Evolutionary conservation across 139 green algal species (phyloP), one percentile per base, ranked within the genome.

Genomic region (Haematococcus lacustris): DNA sequence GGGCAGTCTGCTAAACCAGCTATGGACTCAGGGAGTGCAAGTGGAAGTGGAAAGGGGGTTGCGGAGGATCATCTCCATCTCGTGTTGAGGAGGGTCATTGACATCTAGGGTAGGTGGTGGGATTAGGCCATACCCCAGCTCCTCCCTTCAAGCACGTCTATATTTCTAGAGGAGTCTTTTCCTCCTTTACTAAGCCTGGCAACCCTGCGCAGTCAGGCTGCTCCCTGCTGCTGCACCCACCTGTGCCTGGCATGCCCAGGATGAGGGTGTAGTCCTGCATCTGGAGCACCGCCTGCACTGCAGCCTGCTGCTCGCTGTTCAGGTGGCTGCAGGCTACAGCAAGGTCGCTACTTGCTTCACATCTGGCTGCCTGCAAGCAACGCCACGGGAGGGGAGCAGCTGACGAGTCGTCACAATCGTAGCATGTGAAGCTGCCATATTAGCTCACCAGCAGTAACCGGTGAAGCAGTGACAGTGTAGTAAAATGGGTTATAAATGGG

Each of bases 201-300:
- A 17, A 53, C 17, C 9, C 43, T 53, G 9, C 17, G 43, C 43
- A 28, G 9, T 53, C 9, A 53, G 9, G 9, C 43, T 17, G 43
- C 9, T 17, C 43, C 9, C 43, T 53, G 43, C 43, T 53, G 43
- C 17, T 53, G 43, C 43, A 53, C 43, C 9, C 43, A 53, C 9
- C 43, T 38, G 39, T 71, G 23, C 65, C 91, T 28, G 93, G 93
- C 86, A 96, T 94, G 66, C 93, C 93, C 47, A 96, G 83, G 9
- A 98, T 70, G 40, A 97, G 71, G 3, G 76, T 68, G 68, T 97
- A 98, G 76, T 97, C 91, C 68, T 61, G 33, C 73, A 78, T 68
- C 32, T 2, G 37, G 71, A 93, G 69, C 57, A 90, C 83, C 4
- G 80, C 64, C n/a, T 59, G 32, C 62, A 94, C 85, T 1, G 85